Percentiles rank a stretch among this genome's conserved stretches.
Conservation (phyloP, 2,329 filamentous ascomycete genomes). For the Geosmithia flava region DNA sequence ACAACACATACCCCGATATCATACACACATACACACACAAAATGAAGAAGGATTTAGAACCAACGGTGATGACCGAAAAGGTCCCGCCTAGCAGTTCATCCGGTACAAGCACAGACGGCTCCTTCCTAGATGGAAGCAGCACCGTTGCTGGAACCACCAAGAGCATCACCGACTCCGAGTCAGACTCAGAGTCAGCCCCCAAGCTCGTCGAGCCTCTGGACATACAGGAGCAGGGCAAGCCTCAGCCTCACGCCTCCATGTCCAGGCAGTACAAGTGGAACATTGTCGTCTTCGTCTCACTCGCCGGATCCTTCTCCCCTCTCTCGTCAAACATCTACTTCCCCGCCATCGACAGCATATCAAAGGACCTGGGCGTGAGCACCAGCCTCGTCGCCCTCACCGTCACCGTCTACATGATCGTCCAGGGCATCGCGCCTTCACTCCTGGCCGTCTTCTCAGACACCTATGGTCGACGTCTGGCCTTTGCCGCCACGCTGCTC, state of each 20-base stretch:
- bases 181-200: too few species aligned
- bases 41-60: too few species aligned
- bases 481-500: constrained; percentile 3
- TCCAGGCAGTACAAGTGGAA: constrained; percentile 5
- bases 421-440: constrained; percentile 29
- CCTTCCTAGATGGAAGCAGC: too few species aligned
- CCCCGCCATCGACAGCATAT: constrained; percentile 11
- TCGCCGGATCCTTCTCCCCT: constrained; percentile 9
- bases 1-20: too few species aligned
- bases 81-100: too few species aligned
- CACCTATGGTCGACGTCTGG: constrained; percentile 5
- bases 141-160: too few species aligned
- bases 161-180: too few species aligned
- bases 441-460: constrained; percentile 29
- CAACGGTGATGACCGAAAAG: too few species aligned
- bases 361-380: constrained; percentile 9
- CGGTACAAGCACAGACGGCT: too few species aligned
- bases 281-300: constrained; percentile 11
- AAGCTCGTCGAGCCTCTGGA: too few species aligned
- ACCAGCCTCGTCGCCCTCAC: constrained; percentile 19
- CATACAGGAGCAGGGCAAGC: too few species aligned
- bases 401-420: constrained; percentile 26
- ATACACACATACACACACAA: too few species aligned
- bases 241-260: not conserved
- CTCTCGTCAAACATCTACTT: constrained; percentile 14